phyloP scores from a whole-genome alignment of 2,329 filamentous ascomycete genomes.

The Atkinsonella texensis region DNA sequence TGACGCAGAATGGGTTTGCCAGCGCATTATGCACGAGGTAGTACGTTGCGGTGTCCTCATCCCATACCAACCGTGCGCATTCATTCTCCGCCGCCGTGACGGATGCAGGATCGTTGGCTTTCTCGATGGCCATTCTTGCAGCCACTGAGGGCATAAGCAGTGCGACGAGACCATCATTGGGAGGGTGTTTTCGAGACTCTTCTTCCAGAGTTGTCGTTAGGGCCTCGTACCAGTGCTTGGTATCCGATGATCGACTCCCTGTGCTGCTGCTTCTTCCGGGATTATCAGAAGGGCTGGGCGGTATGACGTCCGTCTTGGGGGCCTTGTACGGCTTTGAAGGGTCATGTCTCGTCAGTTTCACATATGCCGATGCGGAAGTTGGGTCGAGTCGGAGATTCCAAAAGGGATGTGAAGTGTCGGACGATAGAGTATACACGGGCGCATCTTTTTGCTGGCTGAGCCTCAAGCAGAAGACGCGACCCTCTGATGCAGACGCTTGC shows the following conservation, averaged over 20 bases:
- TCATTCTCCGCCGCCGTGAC: slow-evolving; percentile 54
- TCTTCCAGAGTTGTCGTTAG: slow-evolving; percentile 47
- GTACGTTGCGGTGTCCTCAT: slow-evolving; percentile 45
- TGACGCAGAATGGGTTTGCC: slow-evolving; percentile 50
- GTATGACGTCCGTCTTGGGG: slow-evolving; percentile 15
- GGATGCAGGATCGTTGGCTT: slow-evolving; percentile 45
- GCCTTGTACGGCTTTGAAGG: slow-evolving; percentile 45
- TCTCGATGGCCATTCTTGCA: slow-evolving; percentile 49
- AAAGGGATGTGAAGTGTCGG: slow-evolving; percentile 44
- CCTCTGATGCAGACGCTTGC: slow-evolving; percentile 48
- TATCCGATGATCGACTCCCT: slow-evolving; percentile 18
- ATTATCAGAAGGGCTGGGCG: slow-evolving; percentile 11
- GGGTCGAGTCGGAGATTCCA: slow-evolving; percentile 55
- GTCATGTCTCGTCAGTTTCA: slow-evolving; percentile 47
- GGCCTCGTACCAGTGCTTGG: slow-evolving; percentile 45
- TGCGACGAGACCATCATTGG: slow-evolving; percentile 53
- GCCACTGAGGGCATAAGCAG: slow-evolving; percentile 56
- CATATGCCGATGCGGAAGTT: slow-evolving; percentile 49
- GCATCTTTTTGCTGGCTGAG: slow-evolving; percentile 45
- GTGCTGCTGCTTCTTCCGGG: slow-evolving; percentile 13
- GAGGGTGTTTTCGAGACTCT: slow-evolving; percentile 37
- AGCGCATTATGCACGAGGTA: slow-evolving; percentile 54
- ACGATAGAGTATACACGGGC: slow-evolving; percentile 55
- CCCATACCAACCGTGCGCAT: slow-evolving; percentile 61
- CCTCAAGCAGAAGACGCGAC: slow-evolving; percentile 46